Percentiles rank a stretch among this genome's conserved stretches.
These are phyloP conservation scores for Pseudonectria foliicola DNA, from an alignment of 2,329 filamentous ascomycete species.

Conservation along the genomic window DNA sequence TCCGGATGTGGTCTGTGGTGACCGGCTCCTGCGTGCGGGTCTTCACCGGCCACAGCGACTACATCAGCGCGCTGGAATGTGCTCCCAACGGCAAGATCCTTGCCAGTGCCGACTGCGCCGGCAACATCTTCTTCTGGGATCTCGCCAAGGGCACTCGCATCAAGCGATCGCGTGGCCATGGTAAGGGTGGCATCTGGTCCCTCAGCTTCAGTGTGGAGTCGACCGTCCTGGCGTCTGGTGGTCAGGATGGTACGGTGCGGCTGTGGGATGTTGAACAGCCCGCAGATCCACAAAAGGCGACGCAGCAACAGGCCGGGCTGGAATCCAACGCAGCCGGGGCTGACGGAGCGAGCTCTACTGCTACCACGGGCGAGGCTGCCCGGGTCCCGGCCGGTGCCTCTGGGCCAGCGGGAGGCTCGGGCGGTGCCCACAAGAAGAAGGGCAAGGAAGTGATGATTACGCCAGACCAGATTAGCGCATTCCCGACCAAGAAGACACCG, in stretches of 20 bases:
- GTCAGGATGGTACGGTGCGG: conserved; percentile 85
- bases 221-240: conserved; percentile 80
- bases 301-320: conserved; percentile 34
- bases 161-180: conserved; percentile 91
- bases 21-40: conserved; percentile 83
- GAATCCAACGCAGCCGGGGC: conserved; percentile 36
- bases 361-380: conserved; percentile 22
- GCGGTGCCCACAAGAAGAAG: conserved; percentile 58
- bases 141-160: conserved; percentile 76
- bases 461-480: conserved; percentile 89
- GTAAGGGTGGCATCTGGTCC: conserved; percentile 88
- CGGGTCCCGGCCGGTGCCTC: conserved; percentile 19
- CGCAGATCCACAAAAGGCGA: conserved; percentile 56
- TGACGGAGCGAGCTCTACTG: conserved; percentile 31
- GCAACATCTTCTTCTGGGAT: conserved; percentile 93
- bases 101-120: conserved; percentile 82
- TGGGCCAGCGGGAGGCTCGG: conserved; percentile 20
- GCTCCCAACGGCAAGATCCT: conserved; percentile 82
- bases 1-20: conserved; percentile 94
- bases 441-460: conserved; percentile 85
- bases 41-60: conserved; percentile 85
- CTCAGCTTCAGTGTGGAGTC: conserved; percentile 92
- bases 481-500: conserved; percentile 92
- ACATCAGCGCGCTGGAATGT: conserved; percentile 77
- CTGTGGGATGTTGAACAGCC: conserved; percentile 85